Evolutionary conservation across 2,329 filamentous ascomycete species (phyloP).

Genomic region (Aspergillus ibericus): DNA sequence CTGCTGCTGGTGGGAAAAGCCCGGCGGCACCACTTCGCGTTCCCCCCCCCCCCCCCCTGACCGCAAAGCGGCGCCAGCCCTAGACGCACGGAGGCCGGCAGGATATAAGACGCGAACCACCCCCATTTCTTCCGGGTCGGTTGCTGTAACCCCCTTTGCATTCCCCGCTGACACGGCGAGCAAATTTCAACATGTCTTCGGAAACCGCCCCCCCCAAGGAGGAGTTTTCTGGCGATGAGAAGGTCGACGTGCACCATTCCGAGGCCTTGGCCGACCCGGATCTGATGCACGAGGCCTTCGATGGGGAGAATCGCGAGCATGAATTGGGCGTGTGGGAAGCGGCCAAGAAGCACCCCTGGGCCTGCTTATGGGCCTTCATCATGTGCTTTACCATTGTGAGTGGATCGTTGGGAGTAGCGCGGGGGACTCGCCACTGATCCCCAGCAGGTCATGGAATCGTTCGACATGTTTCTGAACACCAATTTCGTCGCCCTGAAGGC

Average conservation of each 20-base stretch:
- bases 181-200: not conserved
- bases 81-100: not conserved
- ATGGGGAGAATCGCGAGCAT: constrained; percentile 48
- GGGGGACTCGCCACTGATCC: not conserved
- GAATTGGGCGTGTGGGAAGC: constrained; percentile 43
- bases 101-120: not conserved
- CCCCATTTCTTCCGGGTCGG: not conserved
- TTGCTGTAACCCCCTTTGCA: not conserved
- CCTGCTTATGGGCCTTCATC: constrained; percentile 50
- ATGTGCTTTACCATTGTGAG: constrained; percentile 55
- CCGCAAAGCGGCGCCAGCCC: not conserved
- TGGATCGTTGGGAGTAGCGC: not conserved
- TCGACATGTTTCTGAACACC: constrained; percentile 51
- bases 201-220: not conserved
- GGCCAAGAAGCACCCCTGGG: constrained; percentile 45
- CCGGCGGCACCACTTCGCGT: too few species aligned
- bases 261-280: constrained; percentile 40
- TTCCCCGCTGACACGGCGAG: not conserved
- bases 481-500: constrained; percentile 48
- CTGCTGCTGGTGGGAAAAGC: too few species aligned
- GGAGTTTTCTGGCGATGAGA: not conserved
- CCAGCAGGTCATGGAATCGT: constrained; percentile 51
- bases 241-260: constrained; percentile 30
- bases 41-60: too few species aligned
- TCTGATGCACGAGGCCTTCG: constrained; percentile 44